A percentile compares a stretch with the other conserved stretches of the same genome.
phyloP scores from a whole-genome alignment of 441 rosid genomes.

The Manihot esculenta region DNA sequence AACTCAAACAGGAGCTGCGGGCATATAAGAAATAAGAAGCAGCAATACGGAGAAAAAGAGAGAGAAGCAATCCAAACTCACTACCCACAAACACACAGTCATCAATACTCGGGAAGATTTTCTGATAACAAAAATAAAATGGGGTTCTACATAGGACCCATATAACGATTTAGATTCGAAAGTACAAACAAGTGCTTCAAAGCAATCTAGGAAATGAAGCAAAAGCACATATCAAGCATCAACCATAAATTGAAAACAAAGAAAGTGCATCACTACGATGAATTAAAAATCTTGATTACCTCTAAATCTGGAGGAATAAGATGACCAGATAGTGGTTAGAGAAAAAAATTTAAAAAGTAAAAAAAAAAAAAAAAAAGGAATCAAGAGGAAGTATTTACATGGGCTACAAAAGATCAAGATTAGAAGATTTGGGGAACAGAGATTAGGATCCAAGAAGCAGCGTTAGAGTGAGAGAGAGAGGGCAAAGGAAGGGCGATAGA shows the following conservation, averaged over 20 bases:
- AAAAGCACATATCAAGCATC: not conserved
- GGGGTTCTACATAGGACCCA: slow-evolving; percentile 19
- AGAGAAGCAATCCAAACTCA: not conserved
- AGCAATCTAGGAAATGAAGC: not conserved
- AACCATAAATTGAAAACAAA: not conserved
- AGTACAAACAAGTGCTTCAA: not conserved
- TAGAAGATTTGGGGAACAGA: not conserved
- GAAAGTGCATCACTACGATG: not conserved
- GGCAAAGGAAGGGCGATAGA: not conserved
- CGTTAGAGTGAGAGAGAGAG: not conserved
- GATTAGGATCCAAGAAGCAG: slow-evolving; percentile 7
- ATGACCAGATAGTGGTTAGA: slow-evolving; percentile 1
- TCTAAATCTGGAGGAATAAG: slow-evolving; percentile 22
- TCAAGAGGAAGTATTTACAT: slow-evolving; percentile 17
- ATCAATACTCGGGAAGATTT: not conserved
- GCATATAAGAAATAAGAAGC: too few relatives aligned
- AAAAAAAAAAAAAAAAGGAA: too few relatives aligned
- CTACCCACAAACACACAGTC: not conserved
- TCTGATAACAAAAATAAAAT: too few relatives aligned
- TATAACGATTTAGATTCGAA: slow-evolving; percentile 15
- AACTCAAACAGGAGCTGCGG: too few relatives aligned
- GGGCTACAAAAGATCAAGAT: not conserved
- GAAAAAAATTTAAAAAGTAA: too few relatives aligned
- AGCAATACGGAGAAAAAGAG: not conserved
- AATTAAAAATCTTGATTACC: slow-evolving; percentile 17